Evolutionary conservation across 2,329 filamentous ascomycete genomes (phyloP).

Genomic region (Trichophyton equinum): DNA sequence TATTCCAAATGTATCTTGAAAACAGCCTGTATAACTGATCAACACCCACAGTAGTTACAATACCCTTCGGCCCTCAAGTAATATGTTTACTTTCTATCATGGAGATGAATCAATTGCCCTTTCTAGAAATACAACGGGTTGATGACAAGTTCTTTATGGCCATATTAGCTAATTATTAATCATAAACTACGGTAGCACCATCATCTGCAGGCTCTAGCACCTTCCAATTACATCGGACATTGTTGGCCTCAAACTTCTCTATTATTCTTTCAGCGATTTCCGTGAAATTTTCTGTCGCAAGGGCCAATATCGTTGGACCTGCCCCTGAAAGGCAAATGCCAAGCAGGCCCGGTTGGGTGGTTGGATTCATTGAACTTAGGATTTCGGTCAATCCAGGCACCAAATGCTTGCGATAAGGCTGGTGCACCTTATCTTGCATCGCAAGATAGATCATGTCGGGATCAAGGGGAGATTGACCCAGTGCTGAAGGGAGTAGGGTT

Average conservation of each 20-base stretch:
- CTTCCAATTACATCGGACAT: conserved; percentile 72
- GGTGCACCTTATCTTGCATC: conserved; percentile 98
- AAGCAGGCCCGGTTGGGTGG: conserved; percentile 72
- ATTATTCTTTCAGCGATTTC: conserved; percentile 73
- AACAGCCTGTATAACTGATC: too few relatives aligned
- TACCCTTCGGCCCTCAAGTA: too few relatives aligned
- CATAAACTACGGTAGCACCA: conserved; percentile 29
- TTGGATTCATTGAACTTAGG: conserved; percentile 78
- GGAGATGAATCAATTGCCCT: too few relatives aligned
- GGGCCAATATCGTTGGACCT: conserved; percentile 83
- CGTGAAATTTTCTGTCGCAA: conserved; percentile 83
- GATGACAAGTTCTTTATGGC: too few relatives aligned
- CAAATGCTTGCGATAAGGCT: conserved; percentile 82
- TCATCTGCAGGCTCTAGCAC: conserved; percentile 75
- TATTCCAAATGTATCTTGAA: too few relatives aligned
- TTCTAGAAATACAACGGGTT: too few relatives aligned
- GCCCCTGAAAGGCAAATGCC: conserved; percentile 93
- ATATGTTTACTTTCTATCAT: too few relatives aligned
- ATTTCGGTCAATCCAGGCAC: conserved; percentile 89
- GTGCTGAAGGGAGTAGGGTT: conserved; percentile 75
- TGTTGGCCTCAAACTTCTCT: conserved; percentile 50
- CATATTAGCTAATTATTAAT: conserved; percentile 9
- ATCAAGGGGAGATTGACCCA: conserved; percentile 81
- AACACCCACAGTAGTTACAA: too few relatives aligned
- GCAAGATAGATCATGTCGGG: conserved; percentile 90